These are phyloP conservation scores for Daldinia loculata DNA, from an alignment of 495 filamentous ascomycete genomes.

Conservation along the genomic window DNA sequence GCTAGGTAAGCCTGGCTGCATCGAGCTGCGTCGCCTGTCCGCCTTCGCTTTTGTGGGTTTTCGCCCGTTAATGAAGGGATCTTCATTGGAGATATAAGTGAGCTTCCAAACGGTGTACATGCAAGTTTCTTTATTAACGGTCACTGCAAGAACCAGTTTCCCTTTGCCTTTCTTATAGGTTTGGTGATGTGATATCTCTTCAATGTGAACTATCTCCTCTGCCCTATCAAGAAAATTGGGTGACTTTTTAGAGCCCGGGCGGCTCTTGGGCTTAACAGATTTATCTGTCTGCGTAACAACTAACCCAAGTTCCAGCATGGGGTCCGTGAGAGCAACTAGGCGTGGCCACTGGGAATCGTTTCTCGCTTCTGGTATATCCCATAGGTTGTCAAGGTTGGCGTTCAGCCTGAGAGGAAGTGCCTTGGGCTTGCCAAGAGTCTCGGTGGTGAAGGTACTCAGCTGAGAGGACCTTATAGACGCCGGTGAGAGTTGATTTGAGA, in stretches of 20 bases:
- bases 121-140: constrained; percentile 74
- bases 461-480: constrained; percentile 52
- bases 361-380: constrained; percentile 56
- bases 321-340: constrained; percentile 86
- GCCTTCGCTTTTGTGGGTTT: constrained; percentile 60
- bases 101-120: constrained; percentile 83
- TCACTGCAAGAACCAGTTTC: constrained; percentile 80
- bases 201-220: constrained; percentile 83
- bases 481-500: constrained; percentile 66
- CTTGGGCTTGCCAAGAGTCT: constrained; percentile 60
- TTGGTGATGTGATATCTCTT: constrained; percentile 42
- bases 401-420: constrained; percentile 55
- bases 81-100: constrained; percentile 68
- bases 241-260: constrained; percentile 32
- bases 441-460: constrained; percentile 61
- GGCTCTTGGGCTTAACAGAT: constrained; percentile 33
- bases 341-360: constrained; percentile 72
- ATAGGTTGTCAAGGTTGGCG: constrained; percentile 58
- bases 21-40: constrained; percentile 82
- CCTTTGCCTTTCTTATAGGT: constrained; percentile 27
- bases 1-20: constrained; percentile 76
- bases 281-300: constrained; percentile 67
- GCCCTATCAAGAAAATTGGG: constrained; percentile 64
- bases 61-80: constrained; percentile 60
- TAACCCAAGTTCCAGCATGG: constrained; percentile 83